Conservation (phyloP, 78 protist species). For the Salpingoeca rosetta region DNA sequence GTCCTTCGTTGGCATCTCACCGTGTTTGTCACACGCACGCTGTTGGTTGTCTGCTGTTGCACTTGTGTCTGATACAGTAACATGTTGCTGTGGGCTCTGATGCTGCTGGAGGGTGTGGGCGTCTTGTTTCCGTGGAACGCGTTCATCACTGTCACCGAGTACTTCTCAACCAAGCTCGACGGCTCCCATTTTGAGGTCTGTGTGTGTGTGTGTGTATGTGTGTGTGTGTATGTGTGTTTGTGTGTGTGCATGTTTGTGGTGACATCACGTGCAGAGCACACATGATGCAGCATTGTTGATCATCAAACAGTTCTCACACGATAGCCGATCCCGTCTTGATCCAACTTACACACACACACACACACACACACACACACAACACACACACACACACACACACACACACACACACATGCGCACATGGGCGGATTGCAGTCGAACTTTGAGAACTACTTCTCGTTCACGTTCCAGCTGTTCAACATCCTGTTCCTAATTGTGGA, state of each 20-base stretch:
- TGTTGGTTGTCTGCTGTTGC: no score
- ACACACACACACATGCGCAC: background rate
- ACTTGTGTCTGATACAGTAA: no score
- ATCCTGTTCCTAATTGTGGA: background rate
- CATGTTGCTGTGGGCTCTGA: background rate
- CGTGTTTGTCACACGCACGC: no score
- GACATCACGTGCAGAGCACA: no score
- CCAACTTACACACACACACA: no score
- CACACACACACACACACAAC: background rate
- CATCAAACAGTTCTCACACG: no score
- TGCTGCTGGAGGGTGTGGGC: conserved; percentile 36
- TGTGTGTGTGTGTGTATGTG: no score
- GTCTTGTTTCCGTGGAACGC: conserved; percentile 56
- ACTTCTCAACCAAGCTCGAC: conserved; percentile 5
- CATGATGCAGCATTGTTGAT: no score
- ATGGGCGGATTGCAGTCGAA: background rate
- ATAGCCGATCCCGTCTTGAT: no score
- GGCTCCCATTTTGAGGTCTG: background rate
- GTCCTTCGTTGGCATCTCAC: no score
- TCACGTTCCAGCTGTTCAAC: conserved; percentile 25
- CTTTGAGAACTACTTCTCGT: conserved; percentile 22
- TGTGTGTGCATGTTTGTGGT: no score
- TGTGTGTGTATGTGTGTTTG: no score
- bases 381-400: background rate
- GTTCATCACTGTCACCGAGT: conserved; percentile 43